Base-by-base conservation (phyloP, 169 alveolate species). In the Neospora caninum region DNA sequence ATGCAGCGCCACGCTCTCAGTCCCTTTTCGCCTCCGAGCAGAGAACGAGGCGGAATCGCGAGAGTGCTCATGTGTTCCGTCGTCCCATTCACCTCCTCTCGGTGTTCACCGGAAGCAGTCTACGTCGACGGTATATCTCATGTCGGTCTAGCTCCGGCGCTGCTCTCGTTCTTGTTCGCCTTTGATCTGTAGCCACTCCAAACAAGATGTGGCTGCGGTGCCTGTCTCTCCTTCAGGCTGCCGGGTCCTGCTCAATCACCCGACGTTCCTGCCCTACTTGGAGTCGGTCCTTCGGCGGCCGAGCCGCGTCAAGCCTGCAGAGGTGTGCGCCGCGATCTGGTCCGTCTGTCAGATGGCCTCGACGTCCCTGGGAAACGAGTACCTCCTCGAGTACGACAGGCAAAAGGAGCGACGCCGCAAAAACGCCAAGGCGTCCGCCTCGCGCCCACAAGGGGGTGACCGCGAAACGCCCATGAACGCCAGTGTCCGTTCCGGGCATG, bases 291-390 rank as follows among this genome's bases (percentile, higher is more conserved):
- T 78, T 10, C 39, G 86, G 7, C 39, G n/a, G 39, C 86, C 86
- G 43, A 20, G 45, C 22, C 86, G 86, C 45, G 86, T 78, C 39
- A 13, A 18, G 42, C 13, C 39, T 2, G 1, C 86, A 16, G 86
- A 78, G 45, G 86, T n/a, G 45, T 78, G 86, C 86, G 86, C 86
- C 86, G 86, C 86, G 45, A n/a, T 78, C 39, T 78, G 86, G 86
- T 78, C 86, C 27, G 86, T 78, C 42, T n/a, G 49, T 78, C 86
- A 78, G 45, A 78, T 78, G 22, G 86, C 86, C 22, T 78, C 86
- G 27, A 78, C 86, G 27, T 78, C 86, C 45, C 45, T 78, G 86
- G 39, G 49, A 18, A 78, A 78, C 86, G 49, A 78, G 39, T 38
- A 78, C 42, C 86, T 78, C 43, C 42, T 78, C 29, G 86, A 78